Base-by-base conservation (phyloP, 805 yeast species). In the Candida nonsorbophila region DNA sequence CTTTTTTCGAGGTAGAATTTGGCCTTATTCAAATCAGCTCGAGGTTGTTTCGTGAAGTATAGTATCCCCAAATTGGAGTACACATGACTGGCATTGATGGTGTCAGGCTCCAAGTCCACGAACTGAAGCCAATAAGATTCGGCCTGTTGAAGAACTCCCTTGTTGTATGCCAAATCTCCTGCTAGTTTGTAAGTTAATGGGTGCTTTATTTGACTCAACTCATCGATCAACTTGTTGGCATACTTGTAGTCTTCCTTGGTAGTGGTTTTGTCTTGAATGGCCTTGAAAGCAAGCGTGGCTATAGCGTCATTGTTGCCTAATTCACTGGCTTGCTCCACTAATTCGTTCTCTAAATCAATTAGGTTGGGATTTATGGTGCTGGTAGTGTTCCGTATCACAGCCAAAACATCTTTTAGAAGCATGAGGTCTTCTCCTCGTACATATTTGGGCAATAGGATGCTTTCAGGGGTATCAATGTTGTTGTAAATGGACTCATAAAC, bases 251-350 rank as follows among this genome's bases (percentile, higher is more conserved):
- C 95, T 3, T 75, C 84, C 7, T 55, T 47, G 6, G 40, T 23
- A 1, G 36, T 32, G 2, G 25, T 21, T 11, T 35, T 35, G 8
- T 61, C 55, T 24, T 39, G 39, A 16, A 84, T 53, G 2, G 84
- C 76, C 27, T 79, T 77, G 40, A 79, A 85, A 3, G 90, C 76
- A 13, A 88, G 51, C 8, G 84, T 60, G 1, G 90, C 65, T 14
- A 87, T 73, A 0, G 96, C 95, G 52, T 86, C 85, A 38, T 77
- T 72, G 44, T 82, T 76, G 1, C 96, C 95, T 45, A 75, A 45
- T 44, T 84, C 94, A 0, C 95, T 95, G 9, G 95, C 85, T 29
- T 69, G 70, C 36, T 86, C 94, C n/a, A 87, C 69, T 13, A 88
- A 52, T 38, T 74, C 78, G 38, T 77, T 74, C 47, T 87, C 95